Conservation (phyloP, 257 asterid species). For the Lycium ferocissimum region DNA sequence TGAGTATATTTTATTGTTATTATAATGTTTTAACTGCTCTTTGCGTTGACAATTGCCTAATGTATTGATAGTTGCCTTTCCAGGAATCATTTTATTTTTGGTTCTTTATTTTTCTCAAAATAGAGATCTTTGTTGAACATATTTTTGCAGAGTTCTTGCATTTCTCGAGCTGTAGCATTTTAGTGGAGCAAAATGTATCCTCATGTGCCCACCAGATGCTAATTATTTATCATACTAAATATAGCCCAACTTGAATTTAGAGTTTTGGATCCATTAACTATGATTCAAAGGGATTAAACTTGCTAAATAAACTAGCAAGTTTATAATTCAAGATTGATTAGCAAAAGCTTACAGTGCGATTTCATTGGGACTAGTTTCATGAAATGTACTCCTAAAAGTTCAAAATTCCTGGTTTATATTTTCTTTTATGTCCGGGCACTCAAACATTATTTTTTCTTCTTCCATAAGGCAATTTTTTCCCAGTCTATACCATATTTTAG, state of each 20-base stretch:
- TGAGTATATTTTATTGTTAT: background rate
- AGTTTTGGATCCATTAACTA: background rate
- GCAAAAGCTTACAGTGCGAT: too few species aligned
- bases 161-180: background rate
- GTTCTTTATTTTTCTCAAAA: background rate
- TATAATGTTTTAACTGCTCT: background rate
- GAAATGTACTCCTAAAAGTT: too few species aligned
- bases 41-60: background rate
- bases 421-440: too few species aligned
- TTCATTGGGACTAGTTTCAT: too few species aligned
- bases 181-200: background rate
- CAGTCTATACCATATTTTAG: background rate
- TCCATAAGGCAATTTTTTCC: background rate
- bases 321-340: too few species aligned
- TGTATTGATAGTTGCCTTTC: background rate
- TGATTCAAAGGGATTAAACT: background rate
- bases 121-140: background rate
- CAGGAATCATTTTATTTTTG: background rate
- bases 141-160: background rate
- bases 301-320: background rate
- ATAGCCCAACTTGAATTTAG: background rate
- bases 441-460: background rate
- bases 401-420: too few species aligned
- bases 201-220: background rate
- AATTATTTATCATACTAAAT: background rate